Conservation (phyloP, 2,329 filamentous ascomycete genomes). For the Helicocarpus griseus region DNA sequence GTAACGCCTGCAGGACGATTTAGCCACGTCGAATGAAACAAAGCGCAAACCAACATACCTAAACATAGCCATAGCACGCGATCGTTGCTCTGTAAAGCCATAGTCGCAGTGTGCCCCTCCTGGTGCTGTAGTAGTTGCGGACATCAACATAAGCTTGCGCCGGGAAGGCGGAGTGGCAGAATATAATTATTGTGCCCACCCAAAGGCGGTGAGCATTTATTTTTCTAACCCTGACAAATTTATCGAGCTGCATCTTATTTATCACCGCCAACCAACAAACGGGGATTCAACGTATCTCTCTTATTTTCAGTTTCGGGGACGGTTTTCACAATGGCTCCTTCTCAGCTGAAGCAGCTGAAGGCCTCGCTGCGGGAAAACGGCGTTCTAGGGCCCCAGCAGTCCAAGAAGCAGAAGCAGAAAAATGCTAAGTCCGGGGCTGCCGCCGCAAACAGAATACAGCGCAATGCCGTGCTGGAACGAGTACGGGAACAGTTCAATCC, state of each 20-base stretch:
- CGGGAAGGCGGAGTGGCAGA: constrained; percentile 14
- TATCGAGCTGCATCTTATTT: constrained; percentile 17
- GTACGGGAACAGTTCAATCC: constrained; percentile 97
- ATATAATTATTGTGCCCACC: constrained; percentile 18
- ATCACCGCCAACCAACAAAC: constrained; percentile 10
- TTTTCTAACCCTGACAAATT: constrained; percentile 15
- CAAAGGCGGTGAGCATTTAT: constrained; percentile 26
- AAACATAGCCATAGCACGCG: constrained; percentile 31
- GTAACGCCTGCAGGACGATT: constrained; percentile 23
- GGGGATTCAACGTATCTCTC: constrained; percentile 5
- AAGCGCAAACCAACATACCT: constrained; percentile 16
- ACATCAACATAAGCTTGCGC: constrained; percentile 3
- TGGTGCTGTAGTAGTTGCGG: not conserved
- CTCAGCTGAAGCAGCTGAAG: constrained; percentile 93
- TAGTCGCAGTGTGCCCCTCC: constrained; percentile 11
- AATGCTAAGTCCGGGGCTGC: constrained; percentile 56
- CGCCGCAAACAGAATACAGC: constrained; percentile 65
- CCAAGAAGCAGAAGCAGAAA: constrained; percentile 85
- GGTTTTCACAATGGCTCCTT: constrained; percentile 64
- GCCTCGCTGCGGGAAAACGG: constrained; percentile 81
- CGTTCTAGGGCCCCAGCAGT: constrained; percentile 81
- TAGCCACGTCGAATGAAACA: not conserved
- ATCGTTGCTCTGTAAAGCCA: constrained; percentile 28
- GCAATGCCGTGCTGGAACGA: constrained; percentile 65
- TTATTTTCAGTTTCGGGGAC: not conserved